Conservation (phyloP, 2,329 filamentous ascomycete species). For the Herpotrichia juniperi region DNA sequence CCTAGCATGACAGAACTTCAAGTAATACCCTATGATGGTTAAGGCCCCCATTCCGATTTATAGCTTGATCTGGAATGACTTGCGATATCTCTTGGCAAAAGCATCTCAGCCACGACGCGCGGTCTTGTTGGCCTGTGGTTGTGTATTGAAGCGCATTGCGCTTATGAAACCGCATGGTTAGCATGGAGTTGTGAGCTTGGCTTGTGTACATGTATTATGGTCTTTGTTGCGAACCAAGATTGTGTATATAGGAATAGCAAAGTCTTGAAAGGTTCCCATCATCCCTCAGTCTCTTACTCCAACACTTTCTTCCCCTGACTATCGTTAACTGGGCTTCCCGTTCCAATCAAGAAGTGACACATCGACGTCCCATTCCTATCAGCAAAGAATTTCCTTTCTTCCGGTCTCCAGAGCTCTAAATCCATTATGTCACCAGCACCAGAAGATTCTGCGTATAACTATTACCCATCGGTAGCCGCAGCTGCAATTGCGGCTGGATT, state of each 20-base stretch:
- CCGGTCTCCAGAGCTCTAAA: not conserved
- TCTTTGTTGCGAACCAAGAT: not conserved
- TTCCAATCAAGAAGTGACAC: too few relatives aligned
- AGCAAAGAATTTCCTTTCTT: not conserved
- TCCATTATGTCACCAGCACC: not conserved
- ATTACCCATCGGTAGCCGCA: conserved; percentile 6
- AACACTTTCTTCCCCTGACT: too few relatives aligned
- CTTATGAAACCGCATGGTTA: not conserved
- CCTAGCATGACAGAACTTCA: too few relatives aligned
- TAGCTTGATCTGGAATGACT: not conserved
- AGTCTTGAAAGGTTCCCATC: not conserved
- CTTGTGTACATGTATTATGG: not conserved
- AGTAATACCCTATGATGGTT: too few relatives aligned
- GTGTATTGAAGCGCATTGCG: not conserved
- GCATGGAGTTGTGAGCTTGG: not conserved
- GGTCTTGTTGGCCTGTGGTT: not conserved
- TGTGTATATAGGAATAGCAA: not conserved
- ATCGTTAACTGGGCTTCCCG: too few relatives aligned
- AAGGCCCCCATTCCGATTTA: not conserved
- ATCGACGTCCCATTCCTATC: not conserved
- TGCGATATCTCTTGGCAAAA: not conserved
- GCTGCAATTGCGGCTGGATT: conserved; percentile 47
- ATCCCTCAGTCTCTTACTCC: too few relatives aligned
- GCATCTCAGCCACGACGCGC: not conserved
- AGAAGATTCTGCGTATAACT: not conserved